Percentiles rank a stretch among this genome's conserved stretches.
Evolutionary conservation across 345 rosid species (phyloP).

Genomic region (Gossypium anomalum): DNA sequence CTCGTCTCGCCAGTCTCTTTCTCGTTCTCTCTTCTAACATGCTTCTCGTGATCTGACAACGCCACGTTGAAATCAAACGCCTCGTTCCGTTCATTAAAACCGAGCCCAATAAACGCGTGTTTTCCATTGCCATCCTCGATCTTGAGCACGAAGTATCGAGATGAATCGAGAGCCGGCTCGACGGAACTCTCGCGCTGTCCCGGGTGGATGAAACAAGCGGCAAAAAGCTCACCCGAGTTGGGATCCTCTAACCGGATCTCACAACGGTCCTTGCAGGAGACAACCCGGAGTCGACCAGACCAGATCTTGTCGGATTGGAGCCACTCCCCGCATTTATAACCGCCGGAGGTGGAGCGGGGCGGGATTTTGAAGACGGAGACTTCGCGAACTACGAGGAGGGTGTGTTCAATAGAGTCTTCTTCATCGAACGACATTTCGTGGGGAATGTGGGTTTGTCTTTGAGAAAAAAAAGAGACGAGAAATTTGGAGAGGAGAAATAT

Average conservation of each 20-base stretch:
- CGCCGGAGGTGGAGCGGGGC: constrained; percentile 89
- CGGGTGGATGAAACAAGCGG: constrained; percentile 86
- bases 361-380: constrained; percentile 91
- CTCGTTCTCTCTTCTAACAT: constrained; percentile 74
- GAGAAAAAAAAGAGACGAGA: not conserved
- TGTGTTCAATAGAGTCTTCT: constrained; percentile 86
- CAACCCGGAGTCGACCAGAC: constrained; percentile 95
- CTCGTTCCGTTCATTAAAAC: constrained; percentile 80
- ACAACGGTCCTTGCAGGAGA: constrained; percentile 89
- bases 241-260: constrained; percentile 99
- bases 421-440: constrained; percentile 73
- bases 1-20: constrained; percentile 45
- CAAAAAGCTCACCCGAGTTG: constrained; percentile 80
- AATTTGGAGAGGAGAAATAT: not conserved
- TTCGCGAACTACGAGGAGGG: constrained; percentile 92
- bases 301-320: constrained; percentile 98
- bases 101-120: constrained; percentile 94
- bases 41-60: constrained; percentile 93
- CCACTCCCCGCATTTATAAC: constrained; percentile 99
- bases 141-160: constrained; percentile 89
- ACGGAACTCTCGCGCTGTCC: constrained; percentile 84
- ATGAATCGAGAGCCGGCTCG: constrained; percentile 96
- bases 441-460: not conserved
- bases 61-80: constrained; percentile 99
- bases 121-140: constrained; percentile 94